A percentile compares a stretch with the other conserved stretches of the same genome.
phyloP scores from a whole-genome alignment of 768 basidiomycete genomes.

The Phaeotremella fagi region DNA sequence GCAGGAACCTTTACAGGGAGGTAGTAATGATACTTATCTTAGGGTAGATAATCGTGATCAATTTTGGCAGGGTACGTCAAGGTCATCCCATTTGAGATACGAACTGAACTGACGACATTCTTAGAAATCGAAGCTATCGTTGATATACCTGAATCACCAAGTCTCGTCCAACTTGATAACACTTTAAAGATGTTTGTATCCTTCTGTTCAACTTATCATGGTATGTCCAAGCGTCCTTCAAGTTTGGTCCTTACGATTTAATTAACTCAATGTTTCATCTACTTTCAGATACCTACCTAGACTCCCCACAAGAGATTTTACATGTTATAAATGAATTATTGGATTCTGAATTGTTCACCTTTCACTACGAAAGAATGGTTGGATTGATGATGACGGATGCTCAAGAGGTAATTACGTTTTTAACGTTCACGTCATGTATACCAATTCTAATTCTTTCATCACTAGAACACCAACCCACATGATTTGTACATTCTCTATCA shows the following conservation, averaged over 20 bases:
- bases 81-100: no score
- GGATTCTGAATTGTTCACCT: constrained; percentile 78
- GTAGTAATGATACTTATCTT: constrained; percentile 27
- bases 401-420: constrained; percentile 54
- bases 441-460: no score
- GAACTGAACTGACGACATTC: no score
- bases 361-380: constrained; percentile 88
- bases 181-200: constrained; percentile 70
- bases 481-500: constrained; percentile 71
- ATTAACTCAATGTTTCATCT: neutral
- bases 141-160: constrained; percentile 60
- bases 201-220: constrained; percentile 80
- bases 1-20: constrained; percentile 7
- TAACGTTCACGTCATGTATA: no score
- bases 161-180: constrained; percentile 70
- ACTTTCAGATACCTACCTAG: constrained; percentile 70
- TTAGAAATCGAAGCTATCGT: constrained; percentile 84
- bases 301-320: constrained; percentile 74
- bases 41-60: constrained; percentile 30
- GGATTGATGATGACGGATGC: constrained; percentile 69
- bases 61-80: constrained; percentile 37
- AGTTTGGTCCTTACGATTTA: no score
- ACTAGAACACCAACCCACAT: constrained; percentile 84
- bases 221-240: no score
- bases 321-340: constrained; percentile 73